Base-by-base conservation (phyloP, 2,329 filamentous ascomycete genomes). In the Claviceps purpurea region DNA sequence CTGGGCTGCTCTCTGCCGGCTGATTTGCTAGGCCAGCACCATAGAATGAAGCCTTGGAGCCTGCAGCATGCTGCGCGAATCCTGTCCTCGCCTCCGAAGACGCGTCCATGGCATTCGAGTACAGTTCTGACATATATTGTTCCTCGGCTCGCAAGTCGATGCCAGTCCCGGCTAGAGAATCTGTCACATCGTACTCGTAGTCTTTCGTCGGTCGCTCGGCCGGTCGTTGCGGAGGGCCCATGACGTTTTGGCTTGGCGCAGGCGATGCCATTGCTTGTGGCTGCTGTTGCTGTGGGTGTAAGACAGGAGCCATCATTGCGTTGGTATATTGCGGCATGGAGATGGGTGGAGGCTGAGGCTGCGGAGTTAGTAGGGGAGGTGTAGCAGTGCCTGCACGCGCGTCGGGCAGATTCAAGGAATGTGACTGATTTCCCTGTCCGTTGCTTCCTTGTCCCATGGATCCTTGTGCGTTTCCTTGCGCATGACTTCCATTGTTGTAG, bases 71-170 rank as follows among this genome's bases (percentile, higher is more conserved):
- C 5, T 68, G 64, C 18, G 66, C 60, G 22, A 79, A 69, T 14
- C 82, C 71, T 47, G 75, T 72, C 61, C 75, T 68, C 50, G 74
- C 68, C 58, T 81, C 72, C 50, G 65, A 60, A 24, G 64, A 69
- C 51, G 65, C 61, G 52, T 73, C 70, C 54, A 72, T 74, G 8
- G 74, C 62, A 38, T 66, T 74, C 45, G 79, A 77, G 62, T 82
- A 84, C 52, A 81, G 73, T 54, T 81, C 82, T 45, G 87, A 83
- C 65, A 93, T 75, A 58, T 82, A 87, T 59, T 89, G 87, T 62
- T 94, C 88, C 66, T 95, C 90, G 57, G 89, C 89, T 54, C 85
- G 82, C 47, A 95, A 69, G 70, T 95, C 87, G 56, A 96, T 89
- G 49, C 89, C 89, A 16, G 89, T 91, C 18, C 86, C 87, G 18